Conservation (phyloP, 2,329 filamentous ascomycete species). For the Talaromyces verruculosus region DNA sequence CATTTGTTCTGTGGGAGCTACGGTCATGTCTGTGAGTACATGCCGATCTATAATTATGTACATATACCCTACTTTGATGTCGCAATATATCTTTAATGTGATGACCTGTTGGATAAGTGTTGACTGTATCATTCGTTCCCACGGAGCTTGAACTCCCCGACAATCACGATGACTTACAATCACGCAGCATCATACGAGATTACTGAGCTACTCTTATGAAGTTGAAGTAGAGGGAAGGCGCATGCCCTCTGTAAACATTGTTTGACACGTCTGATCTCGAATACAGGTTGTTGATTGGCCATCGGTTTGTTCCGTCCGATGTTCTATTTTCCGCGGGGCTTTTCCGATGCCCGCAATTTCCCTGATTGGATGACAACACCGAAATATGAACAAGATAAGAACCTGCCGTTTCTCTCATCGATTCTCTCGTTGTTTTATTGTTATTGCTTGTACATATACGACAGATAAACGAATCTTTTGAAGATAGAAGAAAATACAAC, state of each 20-base stretch:
- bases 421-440: neutral
- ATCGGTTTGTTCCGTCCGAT: neutral
- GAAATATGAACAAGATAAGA: conserved; percentile 14
- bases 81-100: neutral
- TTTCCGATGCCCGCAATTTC: conserved; percentile 19
- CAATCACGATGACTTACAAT: neutral
- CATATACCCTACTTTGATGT: conserved; percentile 12
- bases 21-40: conserved; percentile 4
- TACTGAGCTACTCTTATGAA: neutral
- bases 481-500: neutral
- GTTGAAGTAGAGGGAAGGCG: neutral
- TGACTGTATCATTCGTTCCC: neutral
- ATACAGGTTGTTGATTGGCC: neutral
- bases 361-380: conserved; percentile 15
- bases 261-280: neutral
- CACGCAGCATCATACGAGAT: neutral
- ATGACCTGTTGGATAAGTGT: neutral
- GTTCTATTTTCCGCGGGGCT: conserved; percentile 33
- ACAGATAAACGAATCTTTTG: neutral
- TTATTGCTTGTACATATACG: neutral
- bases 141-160: neutral
- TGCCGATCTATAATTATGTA: conserved; percentile 14
- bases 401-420: neutral
- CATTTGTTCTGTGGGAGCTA: conserved; percentile 1
- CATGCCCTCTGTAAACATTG: neutral